These are phyloP conservation scores for Sarocladiaceae sp. DNA, from an alignment of 2,329 filamentous ascomycete genomes.

Conservation along the genomic window DNA sequence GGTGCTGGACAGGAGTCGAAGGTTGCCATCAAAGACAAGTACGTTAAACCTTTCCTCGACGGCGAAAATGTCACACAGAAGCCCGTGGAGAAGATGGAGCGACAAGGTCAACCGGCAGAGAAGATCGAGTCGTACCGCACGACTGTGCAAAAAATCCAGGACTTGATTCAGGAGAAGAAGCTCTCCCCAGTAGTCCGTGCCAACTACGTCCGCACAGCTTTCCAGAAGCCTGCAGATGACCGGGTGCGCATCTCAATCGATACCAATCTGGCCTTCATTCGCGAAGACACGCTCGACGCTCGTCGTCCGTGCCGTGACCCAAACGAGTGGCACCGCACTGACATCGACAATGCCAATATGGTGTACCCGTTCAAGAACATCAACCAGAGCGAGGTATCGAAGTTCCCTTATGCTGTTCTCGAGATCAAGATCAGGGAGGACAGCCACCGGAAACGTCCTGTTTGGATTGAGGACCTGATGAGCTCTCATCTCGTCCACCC, in stretches of 20 bases:
- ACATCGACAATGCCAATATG: constrained; percentile 81
- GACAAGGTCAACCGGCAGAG: constrained; percentile 62
- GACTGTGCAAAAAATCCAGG: constrained; percentile 72
- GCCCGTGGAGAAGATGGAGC: constrained; percentile 79
- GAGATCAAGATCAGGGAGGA: constrained; percentile 85
- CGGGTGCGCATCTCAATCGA: constrained; percentile 90
- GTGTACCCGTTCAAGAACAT: constrained; percentile 83
- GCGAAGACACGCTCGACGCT: constrained; percentile 69
- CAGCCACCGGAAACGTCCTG: constrained; percentile 61
- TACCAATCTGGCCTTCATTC: constrained; percentile 85
- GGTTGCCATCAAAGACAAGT: constrained; percentile 90
- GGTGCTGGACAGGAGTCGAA: constrained; percentile 74
- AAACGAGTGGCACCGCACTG: constrained; percentile 82
- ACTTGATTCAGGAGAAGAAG: constrained; percentile 71
- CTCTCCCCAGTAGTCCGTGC: constrained; percentile 83
- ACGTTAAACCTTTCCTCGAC: constrained; percentile 80
- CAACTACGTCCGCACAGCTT: constrained; percentile 91
- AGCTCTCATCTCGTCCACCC: constrained; percentile 87
- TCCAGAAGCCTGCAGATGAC: constrained; percentile 92
- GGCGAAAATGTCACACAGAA: constrained; percentile 92
- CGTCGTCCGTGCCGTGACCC: constrained; percentile 87
- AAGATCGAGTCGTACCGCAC: constrained; percentile 66
- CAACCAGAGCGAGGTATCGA: constrained; percentile 84
- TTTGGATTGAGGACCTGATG: constrained; percentile 92
- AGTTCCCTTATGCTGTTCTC: constrained; percentile 85